Base-by-base conservation (phyloP, 208 protist species). In the Entamoeba invadens region DNA sequence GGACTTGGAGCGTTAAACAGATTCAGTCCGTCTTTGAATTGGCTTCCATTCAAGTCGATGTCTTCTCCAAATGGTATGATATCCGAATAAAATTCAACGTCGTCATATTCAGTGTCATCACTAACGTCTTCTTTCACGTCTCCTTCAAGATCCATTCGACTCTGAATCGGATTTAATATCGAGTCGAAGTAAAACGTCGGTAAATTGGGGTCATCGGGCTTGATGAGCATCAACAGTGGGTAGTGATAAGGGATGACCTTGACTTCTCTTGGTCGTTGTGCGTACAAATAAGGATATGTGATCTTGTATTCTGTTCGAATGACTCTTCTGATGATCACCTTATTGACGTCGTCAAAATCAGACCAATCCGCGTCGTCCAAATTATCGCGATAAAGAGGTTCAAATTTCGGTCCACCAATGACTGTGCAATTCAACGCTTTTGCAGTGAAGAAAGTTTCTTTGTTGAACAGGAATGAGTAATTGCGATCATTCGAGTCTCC, bases 311-410 rank as follows among this genome's bases (percentile, higher is more conserved):
- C 99, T 10, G 99, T 99, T 92, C 99, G 96, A 96, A 99, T 98
- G 45, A 97, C 98, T 94, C 99, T 97, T 91, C 99, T 97, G 94
- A 99, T 98, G 95, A 99, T 99, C 91, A 99, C 97, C 95, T 99
- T 99, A 94, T 99, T 98, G 95, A 99, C 98, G 96, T 99, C 99
- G 95, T 99, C 99, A 96, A 99, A 99, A 96, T 99, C 99, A 95
- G 99, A 99, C 98, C 98, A 99, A 94, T 99, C 98, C 77, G 98
- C 96, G 35, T 95, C 96, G 44, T 96, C 95, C 10, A 97, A 95
- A 10, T 96, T 87, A 94, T 99, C 98, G 77, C 96, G 95, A 95
- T 96, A 98, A 6, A 99, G 94, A n/a, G 98, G 98, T 95, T 99
- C 99, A 95, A 98, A 99, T 95, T 99, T 99, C 12, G 99, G 99